Evolutionary conservation across 2,329 filamentous ascomycete species (phyloP).

Genomic region (Colletotrichum kahawae): DNA sequence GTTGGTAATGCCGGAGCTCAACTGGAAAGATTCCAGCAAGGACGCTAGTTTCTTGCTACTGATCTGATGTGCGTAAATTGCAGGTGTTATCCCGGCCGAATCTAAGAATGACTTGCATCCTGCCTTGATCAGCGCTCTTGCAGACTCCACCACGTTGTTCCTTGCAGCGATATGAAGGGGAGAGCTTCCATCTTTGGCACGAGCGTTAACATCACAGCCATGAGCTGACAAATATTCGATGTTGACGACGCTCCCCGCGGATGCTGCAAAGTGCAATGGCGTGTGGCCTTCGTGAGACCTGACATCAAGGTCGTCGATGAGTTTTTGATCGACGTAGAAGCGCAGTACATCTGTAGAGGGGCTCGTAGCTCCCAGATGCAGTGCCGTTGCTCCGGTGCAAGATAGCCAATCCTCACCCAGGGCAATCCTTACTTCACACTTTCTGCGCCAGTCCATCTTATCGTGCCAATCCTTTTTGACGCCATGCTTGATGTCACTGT

Average conservation of each 20-base stretch:
- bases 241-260: accelerated
- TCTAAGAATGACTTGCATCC: background rate
- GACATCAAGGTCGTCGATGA: background rate
- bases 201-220: background rate
- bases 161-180: background rate
- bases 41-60: background rate
- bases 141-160: background rate
- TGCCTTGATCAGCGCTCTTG: background rate
- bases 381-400: background rate
- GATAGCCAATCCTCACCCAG: background rate
- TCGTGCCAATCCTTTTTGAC: background rate
- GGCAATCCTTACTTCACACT: too few relatives aligned
- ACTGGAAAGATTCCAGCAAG: too few relatives aligned
- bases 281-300: background rate
- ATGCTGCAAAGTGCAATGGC: background rate
- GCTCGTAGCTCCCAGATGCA: background rate
- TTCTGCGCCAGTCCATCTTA: background rate
- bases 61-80: background rate
- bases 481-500: accelerated
- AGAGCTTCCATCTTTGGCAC: background rate
- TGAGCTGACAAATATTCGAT: background rate
- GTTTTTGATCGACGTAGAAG: background rate
- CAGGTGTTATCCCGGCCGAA: background rate
- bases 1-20: too few relatives aligned
- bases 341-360: accelerated